A percentile compares a stretch with the other conserved stretches of the same genome.
phyloP scores from a whole-genome alignment of 805 yeast species.

The Barnettozyma populi region DNA sequence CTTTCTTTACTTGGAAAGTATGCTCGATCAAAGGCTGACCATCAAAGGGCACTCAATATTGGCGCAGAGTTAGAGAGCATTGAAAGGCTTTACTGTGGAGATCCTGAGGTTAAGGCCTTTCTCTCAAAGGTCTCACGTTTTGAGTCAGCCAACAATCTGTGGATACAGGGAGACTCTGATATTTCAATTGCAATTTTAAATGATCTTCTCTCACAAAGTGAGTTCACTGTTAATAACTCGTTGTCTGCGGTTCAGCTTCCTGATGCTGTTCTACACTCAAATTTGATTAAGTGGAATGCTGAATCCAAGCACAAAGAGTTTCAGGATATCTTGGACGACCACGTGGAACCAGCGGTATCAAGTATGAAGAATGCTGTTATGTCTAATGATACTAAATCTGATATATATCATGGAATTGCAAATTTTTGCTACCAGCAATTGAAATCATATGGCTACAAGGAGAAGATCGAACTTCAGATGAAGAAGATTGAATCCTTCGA shows the following conservation, averaged over 20 bases:
- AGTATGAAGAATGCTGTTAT: slow-evolving; percentile 11
- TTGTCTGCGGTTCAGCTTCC: slow-evolving; percentile 10
- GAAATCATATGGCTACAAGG: slow-evolving; percentile 38
- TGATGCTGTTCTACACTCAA: slow-evolving; percentile 29
- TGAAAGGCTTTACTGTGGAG: slow-evolving; percentile 1
- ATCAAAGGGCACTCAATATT: slow-evolving; percentile 48
- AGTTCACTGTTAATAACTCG: not conserved
- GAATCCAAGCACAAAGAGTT: slow-evolving; percentile 67
- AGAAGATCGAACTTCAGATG: slow-evolving; percentile 38
- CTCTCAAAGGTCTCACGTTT: slow-evolving; percentile 22
- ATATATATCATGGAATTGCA: slow-evolving; percentile 57
- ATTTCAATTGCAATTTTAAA: slow-evolving; percentile 54
- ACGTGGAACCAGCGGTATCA: slow-evolving; percentile 38
- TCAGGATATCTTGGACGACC: slow-evolving; percentile 47
- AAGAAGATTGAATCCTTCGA: slow-evolving; percentile 37
- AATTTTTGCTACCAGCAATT: slow-evolving; percentile 67
- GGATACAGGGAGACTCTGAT: slow-evolving; percentile 56
- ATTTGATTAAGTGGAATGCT: slow-evolving; percentile 63
- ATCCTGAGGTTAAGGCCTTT: not conserved
- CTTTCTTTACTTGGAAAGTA: slow-evolving; percentile 37
- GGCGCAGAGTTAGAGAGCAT: slow-evolving; percentile 40
- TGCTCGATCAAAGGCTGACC: slow-evolving; percentile 33
- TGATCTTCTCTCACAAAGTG: slow-evolving; percentile 12
- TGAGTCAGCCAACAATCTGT: slow-evolving; percentile 55
- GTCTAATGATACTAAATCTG: slow-evolving; percentile 31